Conservation (phyloP, 169 alveolate species). For the Eimeria necatrix region DNA sequence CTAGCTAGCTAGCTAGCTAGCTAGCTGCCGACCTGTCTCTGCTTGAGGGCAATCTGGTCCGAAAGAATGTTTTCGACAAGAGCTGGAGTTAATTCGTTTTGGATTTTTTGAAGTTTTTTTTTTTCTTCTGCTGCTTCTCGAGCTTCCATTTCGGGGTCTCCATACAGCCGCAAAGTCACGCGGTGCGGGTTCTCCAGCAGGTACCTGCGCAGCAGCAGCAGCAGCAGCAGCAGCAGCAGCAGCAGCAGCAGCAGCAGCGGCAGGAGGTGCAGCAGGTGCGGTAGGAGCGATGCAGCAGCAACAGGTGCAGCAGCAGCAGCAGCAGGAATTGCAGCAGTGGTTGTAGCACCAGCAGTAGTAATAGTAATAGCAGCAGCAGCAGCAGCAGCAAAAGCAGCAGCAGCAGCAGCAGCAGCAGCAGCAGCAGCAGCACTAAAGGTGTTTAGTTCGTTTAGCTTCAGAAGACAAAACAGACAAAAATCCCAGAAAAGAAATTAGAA, state of each 20-base stretch:
- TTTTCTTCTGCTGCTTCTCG: constrained; percentile 28
- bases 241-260: no score
- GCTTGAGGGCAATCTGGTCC: constrained; percentile 26
- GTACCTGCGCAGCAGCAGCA: not conserved
- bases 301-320: no score
- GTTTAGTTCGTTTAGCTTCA: no score
- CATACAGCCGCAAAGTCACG: constrained; percentile 60
- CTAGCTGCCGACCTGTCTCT: not conserved
- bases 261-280: not conserved
- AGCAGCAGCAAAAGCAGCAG: no score
- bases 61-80: not conserved
- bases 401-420: no score
- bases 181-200: constrained; percentile 77
- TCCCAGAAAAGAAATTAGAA: no score
- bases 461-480: no score
- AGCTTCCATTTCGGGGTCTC: constrained; percentile 47
- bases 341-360: no score
- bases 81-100: constrained; percentile 10
- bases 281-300: not conserved
- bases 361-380: no score
- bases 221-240: not conserved
- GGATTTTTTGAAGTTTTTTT: not conserved
- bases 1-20: no score
- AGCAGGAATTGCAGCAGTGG: no score
- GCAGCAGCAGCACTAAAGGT: no score